Conservation (phyloP, 129 eudicot genomes). For the Flaveria bidentis region DNA sequence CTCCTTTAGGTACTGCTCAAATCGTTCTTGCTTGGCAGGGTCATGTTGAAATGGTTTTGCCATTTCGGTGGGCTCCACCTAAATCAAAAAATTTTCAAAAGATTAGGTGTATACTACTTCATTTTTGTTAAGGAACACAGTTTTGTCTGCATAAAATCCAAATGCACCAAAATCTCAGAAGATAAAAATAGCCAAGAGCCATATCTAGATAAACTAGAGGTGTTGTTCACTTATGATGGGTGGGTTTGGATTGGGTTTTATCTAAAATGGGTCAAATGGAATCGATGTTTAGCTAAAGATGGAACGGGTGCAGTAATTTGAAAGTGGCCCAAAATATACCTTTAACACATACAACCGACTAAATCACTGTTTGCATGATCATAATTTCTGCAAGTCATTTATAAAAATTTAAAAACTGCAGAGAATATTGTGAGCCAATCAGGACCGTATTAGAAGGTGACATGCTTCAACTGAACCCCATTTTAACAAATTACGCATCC, state of each 20-base stretch:
- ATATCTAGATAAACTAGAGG: background rate
- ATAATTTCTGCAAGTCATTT: background rate
- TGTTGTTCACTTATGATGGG: background rate
- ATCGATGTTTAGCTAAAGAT: background rate
- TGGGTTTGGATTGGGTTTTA: background rate
- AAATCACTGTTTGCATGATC: background rate
- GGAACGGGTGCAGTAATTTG: background rate
- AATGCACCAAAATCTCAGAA: constrained; percentile 20
- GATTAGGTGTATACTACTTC: constrained; percentile 1
- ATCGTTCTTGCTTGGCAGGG: constrained; percentile 87
- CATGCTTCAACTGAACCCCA: background rate
- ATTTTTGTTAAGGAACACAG: background rate
- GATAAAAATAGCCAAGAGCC: background rate
- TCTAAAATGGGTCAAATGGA: background rate
- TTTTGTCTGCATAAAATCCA: constrained; percentile 13
- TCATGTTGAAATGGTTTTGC: constrained; percentile 76
- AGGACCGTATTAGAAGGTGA: no score
- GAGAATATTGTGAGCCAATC: background rate
- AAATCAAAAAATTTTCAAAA: constrained; percentile 15
- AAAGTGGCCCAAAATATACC: background rate
- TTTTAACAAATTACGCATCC: background rate
- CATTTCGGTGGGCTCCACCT: constrained; percentile 65
- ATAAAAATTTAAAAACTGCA: background rate
- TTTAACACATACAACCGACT: background rate
- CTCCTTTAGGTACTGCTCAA: constrained; percentile 91